Evolutionary conservation across 2,329 filamentous ascomycete genomes (phyloP), one percentile per base, ranked within the genome.

Genomic region (Colletotrichum tofieldiae): DNA sequence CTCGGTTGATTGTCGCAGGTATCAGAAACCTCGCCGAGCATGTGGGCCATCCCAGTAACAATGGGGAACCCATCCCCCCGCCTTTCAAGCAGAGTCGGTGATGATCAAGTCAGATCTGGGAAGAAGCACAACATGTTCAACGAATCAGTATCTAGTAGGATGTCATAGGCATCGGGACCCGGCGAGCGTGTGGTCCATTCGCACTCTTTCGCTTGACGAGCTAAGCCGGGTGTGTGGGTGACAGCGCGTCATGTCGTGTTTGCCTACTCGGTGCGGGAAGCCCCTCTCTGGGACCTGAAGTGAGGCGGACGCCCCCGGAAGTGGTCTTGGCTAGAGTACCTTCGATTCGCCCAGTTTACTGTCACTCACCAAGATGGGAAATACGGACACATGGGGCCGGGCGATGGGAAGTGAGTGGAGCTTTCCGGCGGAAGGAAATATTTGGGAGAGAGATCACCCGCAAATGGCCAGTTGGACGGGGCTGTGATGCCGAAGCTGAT

Each of bases 341-440:
- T 41, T 58, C 16, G 61, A 20, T 45, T 39, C 32, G 35, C 26
- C 39, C 52, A 65, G 37, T 39, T 59, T 35, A 39, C 52, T 35
- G 62, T n/a, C 37, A 35, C 52, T 56, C 32, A 52, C 26, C 54
- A 32, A 65, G 35, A 65, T 65, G 43, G 67, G 11, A 23, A 29
- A 47, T 32, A 29, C 39, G 52, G 43, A 51, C 51, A 47, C 32
- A 11, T 35, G 52, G 43, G 16, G 26, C 52, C 35, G 32, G 16
- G 29, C 14, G 37, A 45, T 65, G 61, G 59, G 14, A 49, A 41
- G 45, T 14, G 14, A 3, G 52, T 37, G 45, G 52, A 45, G 62
- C 23, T 55, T 59, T 37, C 52, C 45, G 45, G 51, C n/a, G n/a
- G 16, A 41, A 18, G 6, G n/a, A 70, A 2, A 35, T 16, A 8